Conservation (phyloP, 2,329 filamentous ascomycete species). For the Epichloe hybrida region DNA sequence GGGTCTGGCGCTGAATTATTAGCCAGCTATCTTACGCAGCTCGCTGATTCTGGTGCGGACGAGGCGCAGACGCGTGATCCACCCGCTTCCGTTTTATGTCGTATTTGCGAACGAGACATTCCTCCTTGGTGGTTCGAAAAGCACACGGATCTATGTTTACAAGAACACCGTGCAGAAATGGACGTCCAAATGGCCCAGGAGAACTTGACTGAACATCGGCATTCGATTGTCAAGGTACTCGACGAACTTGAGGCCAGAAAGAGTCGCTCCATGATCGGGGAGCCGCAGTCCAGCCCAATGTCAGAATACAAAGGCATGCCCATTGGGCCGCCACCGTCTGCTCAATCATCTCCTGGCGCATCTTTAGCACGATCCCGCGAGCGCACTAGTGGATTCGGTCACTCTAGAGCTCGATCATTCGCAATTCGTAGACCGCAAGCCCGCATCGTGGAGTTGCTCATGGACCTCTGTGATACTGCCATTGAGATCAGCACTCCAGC, state of each 20-base stretch:
- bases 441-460: slow-evolving; percentile 83
- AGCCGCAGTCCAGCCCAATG: slow-evolving; percentile 36
- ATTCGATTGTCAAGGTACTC: slow-evolving; percentile 86
- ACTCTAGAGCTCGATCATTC: slow-evolving; percentile 73
- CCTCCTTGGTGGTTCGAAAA: slow-evolving; percentile 99
- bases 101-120: slow-evolving; percentile 94
- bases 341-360: slow-evolving; percentile 57
- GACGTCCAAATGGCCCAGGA: slow-evolving; percentile 95
- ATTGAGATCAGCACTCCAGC: slow-evolving; percentile 89
- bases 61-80: slow-evolving; percentile 66
- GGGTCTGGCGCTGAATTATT: slow-evolving; percentile 91
- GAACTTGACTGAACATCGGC: slow-evolving; percentile 78
- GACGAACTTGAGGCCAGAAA: slow-evolving; percentile 77
- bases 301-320: slow-evolving; percentile 80
- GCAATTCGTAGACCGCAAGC: slow-evolving; percentile 80
- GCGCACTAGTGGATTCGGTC: slow-evolving; percentile 64
- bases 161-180: slow-evolving; percentile 94
- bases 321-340: slow-evolving; percentile 65
- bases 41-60: slow-evolving; percentile 71
- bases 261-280: slow-evolving; percentile 47
- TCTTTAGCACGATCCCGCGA: slow-evolving; percentile 61
- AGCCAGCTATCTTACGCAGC: slow-evolving; percentile 78
- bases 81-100: slow-evolving; percentile 80
- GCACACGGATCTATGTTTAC: slow-evolving; percentile 87
- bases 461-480: slow-evolving; percentile 91